phyloP scores from a whole-genome alignment of 1,284 basidiomycete species.

The Melampsora larici-populina region DNA sequence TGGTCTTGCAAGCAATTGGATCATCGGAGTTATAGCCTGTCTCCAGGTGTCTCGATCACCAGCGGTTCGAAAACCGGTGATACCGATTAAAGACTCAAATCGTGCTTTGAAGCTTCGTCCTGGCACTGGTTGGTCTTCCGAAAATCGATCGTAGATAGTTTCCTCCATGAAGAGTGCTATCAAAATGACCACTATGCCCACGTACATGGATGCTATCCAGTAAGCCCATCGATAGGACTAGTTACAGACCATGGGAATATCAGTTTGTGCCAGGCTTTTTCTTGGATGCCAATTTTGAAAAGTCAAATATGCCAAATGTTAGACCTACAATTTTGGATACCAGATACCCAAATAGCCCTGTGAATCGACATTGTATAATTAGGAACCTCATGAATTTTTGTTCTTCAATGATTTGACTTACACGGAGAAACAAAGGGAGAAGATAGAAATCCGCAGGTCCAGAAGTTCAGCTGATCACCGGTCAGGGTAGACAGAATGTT shows the following conservation, averaged over 20 bases:
- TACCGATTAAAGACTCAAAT: slow-evolving; percentile 64
- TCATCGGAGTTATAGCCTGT: slow-evolving; percentile 58
- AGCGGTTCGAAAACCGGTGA: slow-evolving; percentile 64
- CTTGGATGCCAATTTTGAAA: too few relatives aligned
- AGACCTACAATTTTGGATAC: slow-evolving; percentile 26
- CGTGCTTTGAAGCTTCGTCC: slow-evolving; percentile 60
- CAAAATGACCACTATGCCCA: slow-evolving; percentile 60
- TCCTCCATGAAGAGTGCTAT: slow-evolving; percentile 65
- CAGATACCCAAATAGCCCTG: slow-evolving; percentile 39
- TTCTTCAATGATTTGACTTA: not conserved
- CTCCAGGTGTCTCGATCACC: slow-evolving; percentile 63
- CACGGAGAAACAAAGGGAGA: slow-evolving; percentile 40
- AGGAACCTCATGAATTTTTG: not conserved
- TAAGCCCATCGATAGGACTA: slow-evolving; percentile 67
- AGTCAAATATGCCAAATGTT: not conserved
- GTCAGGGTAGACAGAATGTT: slow-evolving; percentile 60
- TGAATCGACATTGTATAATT: not conserved
- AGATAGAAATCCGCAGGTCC: slow-evolving; percentile 45
- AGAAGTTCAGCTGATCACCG: slow-evolving; percentile 60
- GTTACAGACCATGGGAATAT: slow-evolving; percentile 65
- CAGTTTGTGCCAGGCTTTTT: slow-evolving; percentile 45
- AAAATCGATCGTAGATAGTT: slow-evolving; percentile 68
- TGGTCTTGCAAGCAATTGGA: slow-evolving; percentile 65
- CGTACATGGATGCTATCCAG: slow-evolving; percentile 65
- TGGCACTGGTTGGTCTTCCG: slow-evolving; percentile 58